Evolutionary conservation across 1,139 yeast genomes (phyloP).

Genomic region (Suhomyces bolitotheri): DNA sequence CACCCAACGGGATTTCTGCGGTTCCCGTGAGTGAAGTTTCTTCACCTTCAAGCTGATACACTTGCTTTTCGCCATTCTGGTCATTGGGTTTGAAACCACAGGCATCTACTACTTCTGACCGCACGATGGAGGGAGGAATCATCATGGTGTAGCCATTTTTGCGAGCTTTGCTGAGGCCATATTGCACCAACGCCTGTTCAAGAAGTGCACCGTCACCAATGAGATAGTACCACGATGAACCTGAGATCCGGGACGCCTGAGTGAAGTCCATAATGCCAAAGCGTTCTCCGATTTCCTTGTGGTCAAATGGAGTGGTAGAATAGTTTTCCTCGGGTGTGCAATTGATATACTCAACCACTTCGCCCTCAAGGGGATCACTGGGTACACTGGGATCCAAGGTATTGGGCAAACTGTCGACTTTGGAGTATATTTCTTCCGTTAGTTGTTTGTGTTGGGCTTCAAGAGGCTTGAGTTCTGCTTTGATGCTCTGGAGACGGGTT

Average conservation of each 20-base stretch:
- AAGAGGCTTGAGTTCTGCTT: constrained; percentile 32
- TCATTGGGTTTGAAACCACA: constrained; percentile 97
- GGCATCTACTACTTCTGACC: constrained; percentile 73
- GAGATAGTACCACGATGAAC: constrained; percentile 87
- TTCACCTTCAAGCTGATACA: constrained; percentile 59
- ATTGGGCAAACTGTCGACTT: constrained; percentile 68
- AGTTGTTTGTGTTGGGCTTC: constrained; percentile 33
- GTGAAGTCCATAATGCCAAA: constrained; percentile 68
- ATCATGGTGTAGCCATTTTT: constrained; percentile 67
- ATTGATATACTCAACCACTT: constrained; percentile 53
- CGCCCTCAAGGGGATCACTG: constrained; percentile 36
- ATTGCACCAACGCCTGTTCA: constrained; percentile 87
- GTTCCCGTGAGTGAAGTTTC: constrained; percentile 81
- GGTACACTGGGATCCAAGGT: constrained; percentile 55
- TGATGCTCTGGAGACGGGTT: constrained; percentile 34
- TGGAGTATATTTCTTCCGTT: constrained; percentile 30
- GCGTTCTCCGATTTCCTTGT: constrained; percentile 61
- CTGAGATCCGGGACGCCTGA: constrained; percentile 74
- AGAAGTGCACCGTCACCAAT: constrained; percentile 83
- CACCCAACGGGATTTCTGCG: constrained; percentile 94
- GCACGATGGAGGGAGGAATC: constrained; percentile 84
- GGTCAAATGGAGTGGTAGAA: constrained; percentile 43
- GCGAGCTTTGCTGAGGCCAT: constrained; percentile 68
- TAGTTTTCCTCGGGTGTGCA: constrained; percentile 31
- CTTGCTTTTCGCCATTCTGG: constrained; percentile 81